Conservation (phyloP, 306 rosid genomes). For the Ceratonia siliqua region DNA sequence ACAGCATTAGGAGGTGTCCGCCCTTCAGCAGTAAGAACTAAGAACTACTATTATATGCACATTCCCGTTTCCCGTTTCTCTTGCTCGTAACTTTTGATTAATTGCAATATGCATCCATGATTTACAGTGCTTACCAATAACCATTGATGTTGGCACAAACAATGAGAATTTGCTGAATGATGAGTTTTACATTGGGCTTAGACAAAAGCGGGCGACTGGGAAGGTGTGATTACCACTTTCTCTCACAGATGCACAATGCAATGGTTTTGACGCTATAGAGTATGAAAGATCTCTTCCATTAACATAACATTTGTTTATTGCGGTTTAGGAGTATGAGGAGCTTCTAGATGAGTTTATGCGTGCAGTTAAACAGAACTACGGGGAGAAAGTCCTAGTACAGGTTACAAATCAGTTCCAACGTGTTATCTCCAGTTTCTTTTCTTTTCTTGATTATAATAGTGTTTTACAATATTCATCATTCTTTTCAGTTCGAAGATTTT, state of each 20-base stretch:
- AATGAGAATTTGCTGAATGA: conserved; percentile 83
- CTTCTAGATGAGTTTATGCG: conserved; percentile 94
- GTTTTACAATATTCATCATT: conserved; percentile 18
- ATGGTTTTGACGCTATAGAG: not conserved
- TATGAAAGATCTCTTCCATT: conserved; percentile 9
- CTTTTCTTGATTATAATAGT: conserved; percentile 9
- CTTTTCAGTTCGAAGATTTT: conserved; percentile 86
- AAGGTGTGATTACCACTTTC: conserved; percentile 51
- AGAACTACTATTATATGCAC: not conserved
- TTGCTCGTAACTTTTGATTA: conserved; percentile 1
- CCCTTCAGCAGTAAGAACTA: conserved; percentile 82
- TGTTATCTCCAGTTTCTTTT: conserved; percentile 1
- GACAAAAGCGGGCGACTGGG: conserved; percentile 85
- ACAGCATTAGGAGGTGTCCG: conserved; percentile 96
- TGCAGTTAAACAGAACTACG: conserved; percentile 91
- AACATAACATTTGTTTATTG: conserved; percentile 23
- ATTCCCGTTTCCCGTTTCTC: not conserved
- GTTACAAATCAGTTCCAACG: conserved; percentile 48
- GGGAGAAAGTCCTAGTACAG: conserved; percentile 91
- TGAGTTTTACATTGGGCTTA: conserved; percentile 88
- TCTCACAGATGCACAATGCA: not conserved
- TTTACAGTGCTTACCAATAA: conserved; percentile 90
- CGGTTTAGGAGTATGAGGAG: conserved; percentile 80
- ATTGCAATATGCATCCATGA: conserved; percentile 23
- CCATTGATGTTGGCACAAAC: conserved; percentile 97